A percentile compares a stretch with the other conserved stretches of the same genome.
Evolutionary conservation across 1,284 basidiomycete species (phyloP).

Genomic region (Golubevia pallescens): DNA sequence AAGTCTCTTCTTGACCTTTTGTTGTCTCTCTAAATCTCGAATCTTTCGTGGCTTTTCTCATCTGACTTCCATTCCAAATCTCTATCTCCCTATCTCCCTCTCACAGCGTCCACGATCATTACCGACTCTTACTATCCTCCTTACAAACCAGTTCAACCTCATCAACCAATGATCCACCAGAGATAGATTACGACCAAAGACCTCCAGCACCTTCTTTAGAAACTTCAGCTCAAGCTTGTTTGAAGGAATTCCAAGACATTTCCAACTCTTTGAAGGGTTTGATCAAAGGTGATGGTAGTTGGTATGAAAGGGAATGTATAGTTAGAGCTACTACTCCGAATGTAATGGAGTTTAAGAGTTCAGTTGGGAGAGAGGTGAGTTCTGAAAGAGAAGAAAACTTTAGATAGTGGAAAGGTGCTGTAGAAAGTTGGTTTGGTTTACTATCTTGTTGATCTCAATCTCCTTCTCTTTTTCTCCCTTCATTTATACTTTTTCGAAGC

Average conservation of each 20-base stretch:
- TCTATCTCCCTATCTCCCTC: not conserved
- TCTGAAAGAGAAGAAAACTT: too few relatives aligned
- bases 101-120: slow-evolving; percentile 34
- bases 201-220: slow-evolving; percentile 27
- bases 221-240: slow-evolving; percentile 19
- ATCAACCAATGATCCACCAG: slow-evolving; percentile 4
- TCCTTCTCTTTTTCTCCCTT: not conserved
- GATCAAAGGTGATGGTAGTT: slow-evolving; percentile 19
- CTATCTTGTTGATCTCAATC: too few relatives aligned
- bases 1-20: too few relatives aligned
- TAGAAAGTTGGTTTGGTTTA: too few relatives aligned
- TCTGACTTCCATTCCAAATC: too few relatives aligned
- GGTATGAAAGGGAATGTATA: slow-evolving; percentile 14
- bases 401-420: too few relatives aligned
- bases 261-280: slow-evolving; percentile 18
- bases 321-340: slow-evolving; percentile 46
- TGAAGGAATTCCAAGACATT: slow-evolving; percentile 30
- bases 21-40: too few relatives aligned
- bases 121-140: slow-evolving; percentile 25
- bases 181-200: slow-evolving; percentile 46
- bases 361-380: slow-evolving; percentile 19
- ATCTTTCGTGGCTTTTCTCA: too few relatives aligned
- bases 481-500: slow-evolving; percentile 10
- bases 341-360: slow-evolving; percentile 13
- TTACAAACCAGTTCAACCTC: slow-evolving; percentile 5